Conservation (phyloP, 331 rosid genomes). For the Saraca asoca region DNA sequence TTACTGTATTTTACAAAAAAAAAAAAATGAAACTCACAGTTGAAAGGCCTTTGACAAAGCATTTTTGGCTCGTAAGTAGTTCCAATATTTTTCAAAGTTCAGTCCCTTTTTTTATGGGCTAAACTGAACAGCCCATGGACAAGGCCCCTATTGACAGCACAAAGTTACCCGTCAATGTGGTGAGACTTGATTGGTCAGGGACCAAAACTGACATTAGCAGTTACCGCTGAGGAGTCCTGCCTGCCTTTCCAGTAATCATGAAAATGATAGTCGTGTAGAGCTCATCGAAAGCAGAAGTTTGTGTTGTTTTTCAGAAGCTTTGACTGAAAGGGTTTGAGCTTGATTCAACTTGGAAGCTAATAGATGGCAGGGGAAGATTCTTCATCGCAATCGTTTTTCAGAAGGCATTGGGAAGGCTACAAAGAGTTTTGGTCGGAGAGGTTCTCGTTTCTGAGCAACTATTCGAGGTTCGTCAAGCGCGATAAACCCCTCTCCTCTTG, state of each 20-base stretch:
- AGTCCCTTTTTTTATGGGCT: too few relatives aligned
- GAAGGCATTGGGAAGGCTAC: constrained; percentile 54
- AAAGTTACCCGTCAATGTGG: background rate
- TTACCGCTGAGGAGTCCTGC: background rate
- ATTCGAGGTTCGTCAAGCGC: constrained; percentile 55
- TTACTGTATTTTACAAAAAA: too few relatives aligned
- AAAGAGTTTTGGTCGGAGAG: constrained; percentile 71
- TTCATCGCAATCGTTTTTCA: constrained; percentile 53
- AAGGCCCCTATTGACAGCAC: too few relatives aligned
- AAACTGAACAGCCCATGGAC: too few relatives aligned
- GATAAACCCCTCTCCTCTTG: constrained; percentile 65
- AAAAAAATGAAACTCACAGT: too few relatives aligned
- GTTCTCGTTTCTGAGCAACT: constrained; percentile 61
- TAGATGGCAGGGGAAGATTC: constrained; percentile 45
- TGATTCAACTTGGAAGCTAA: background rate
- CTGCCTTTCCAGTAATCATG: background rate
- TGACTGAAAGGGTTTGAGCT: background rate
- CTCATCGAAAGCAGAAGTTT: too few relatives aligned
- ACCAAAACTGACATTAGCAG: background rate
- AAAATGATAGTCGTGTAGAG: background rate
- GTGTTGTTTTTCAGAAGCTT: background rate
- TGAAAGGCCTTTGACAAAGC: too few relatives aligned
- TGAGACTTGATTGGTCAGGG: background rate
- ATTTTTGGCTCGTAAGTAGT: too few relatives aligned
- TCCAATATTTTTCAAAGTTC: too few relatives aligned